phyloP scores from a whole-genome alignment of 2,329 filamentous ascomycete genomes.

The Pseudogymnoascus sp. region DNA sequence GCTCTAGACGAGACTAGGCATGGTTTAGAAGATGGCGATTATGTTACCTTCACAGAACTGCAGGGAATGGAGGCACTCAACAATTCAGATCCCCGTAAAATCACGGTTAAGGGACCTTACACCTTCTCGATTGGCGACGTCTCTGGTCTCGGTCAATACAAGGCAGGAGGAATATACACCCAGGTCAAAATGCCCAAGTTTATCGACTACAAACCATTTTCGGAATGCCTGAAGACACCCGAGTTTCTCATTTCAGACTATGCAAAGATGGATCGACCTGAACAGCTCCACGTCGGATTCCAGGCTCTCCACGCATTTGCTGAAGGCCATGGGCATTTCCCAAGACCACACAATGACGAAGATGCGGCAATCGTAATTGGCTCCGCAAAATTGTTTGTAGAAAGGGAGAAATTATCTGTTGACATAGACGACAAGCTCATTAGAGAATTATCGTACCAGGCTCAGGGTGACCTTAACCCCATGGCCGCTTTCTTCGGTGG shows the following conservation, averaged over 20 bases:
- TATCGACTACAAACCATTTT: constrained; percentile 78
- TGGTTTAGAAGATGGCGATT: constrained; percentile 92
- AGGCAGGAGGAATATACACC: constrained; percentile 80
- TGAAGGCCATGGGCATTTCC: constrained; percentile 66
- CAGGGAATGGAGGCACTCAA: constrained; percentile 90
- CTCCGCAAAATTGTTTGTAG: constrained; percentile 66
- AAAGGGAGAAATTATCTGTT: constrained; percentile 67
- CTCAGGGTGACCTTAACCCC: constrained; percentile 79
- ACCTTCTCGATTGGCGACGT: constrained; percentile 97
- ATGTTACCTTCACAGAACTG: constrained; percentile 87
- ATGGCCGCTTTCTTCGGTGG: constrained; percentile 96
- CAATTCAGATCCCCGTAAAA: constrained; percentile 73
- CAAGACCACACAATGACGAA: constrained; percentile 73
- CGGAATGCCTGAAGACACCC: constrained; percentile 71
- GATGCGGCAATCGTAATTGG: constrained; percentile 75
- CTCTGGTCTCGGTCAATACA: constrained; percentile 76
- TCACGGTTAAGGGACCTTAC: constrained; percentile 91
- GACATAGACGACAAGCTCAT: constrained; percentile 90
- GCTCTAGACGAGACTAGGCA: constrained; percentile 92
- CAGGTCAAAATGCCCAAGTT: constrained; percentile 99
- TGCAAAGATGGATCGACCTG: constrained; percentile 93
- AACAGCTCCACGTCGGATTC: constrained; percentile 84
- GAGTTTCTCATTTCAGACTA: constrained; percentile 91
- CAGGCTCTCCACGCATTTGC: constrained; percentile 86
- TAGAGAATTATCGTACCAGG: constrained; percentile 90